These are phyloP conservation scores for Trichoderma arundinaceum DNA, from an alignment of 2,329 filamentous ascomycete genomes.

Conservation along the genomic window DNA sequence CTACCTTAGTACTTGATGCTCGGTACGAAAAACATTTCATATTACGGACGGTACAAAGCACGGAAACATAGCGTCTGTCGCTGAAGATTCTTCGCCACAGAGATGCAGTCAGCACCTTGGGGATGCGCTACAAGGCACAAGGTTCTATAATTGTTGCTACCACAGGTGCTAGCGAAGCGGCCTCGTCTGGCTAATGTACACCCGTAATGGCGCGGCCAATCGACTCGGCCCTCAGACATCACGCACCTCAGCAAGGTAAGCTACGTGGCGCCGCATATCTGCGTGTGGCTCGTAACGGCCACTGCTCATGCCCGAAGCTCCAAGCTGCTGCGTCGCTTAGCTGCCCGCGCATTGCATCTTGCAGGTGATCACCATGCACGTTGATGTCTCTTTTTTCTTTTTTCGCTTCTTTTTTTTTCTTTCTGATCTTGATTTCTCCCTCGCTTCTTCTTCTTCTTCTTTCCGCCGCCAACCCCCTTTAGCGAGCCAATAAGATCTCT, in stretches of 20 bases:
- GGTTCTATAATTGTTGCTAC: conserved; percentile 4
- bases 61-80: too few relatives aligned
- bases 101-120: conserved; percentile 17
- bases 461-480: background rate
- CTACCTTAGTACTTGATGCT: too few relatives aligned
- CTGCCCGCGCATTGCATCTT: conserved; percentile 19
- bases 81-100: background rate
- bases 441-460: background rate
- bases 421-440: background rate
- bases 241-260: background rate
- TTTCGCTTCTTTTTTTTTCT: background rate
- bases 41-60: too few relatives aligned
- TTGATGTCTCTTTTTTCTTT: conserved; percentile 1
- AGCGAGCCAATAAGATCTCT: conserved; percentile 19
- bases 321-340: conserved; percentile 1
- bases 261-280: conserved; percentile 28
- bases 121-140: conserved; percentile 10
- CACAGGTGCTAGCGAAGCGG: conserved; percentile 12
- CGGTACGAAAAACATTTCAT: too few relatives aligned
- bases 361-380: conserved; percentile 21
- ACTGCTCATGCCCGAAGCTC: background rate
- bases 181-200: background rate
- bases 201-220: conserved; percentile 6
- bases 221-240: conserved; percentile 19
- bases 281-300: conserved; percentile 23